A percentile compares a stretch with the other conserved stretches of the same genome.
phyloP scores from a whole-genome alignment of 495 filamentous ascomycete genomes.

The Trichoderma gamsii region DNA sequence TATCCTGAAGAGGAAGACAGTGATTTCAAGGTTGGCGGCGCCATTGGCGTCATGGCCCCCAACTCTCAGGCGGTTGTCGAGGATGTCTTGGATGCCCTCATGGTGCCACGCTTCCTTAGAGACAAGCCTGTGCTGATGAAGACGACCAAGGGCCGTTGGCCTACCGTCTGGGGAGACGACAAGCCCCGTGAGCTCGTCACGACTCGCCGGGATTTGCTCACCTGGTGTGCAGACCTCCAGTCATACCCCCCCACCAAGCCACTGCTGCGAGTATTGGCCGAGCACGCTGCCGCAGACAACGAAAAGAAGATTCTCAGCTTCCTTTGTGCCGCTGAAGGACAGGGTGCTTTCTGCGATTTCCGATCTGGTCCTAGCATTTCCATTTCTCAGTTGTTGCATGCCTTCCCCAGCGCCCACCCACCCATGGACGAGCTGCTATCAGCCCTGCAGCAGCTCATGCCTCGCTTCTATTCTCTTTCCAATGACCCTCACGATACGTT shows the following conservation, averaged over 20 bases:
- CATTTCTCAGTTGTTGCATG: constrained; percentile 75
- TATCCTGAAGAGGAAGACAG: constrained; percentile 82
- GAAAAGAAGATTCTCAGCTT: constrained; percentile 85
- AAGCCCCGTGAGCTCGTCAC: constrained; percentile 73
- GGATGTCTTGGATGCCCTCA: constrained; percentile 72
- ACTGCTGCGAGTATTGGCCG: constrained; percentile 78
- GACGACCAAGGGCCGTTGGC: constrained; percentile 82
- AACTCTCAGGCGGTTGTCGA: constrained; percentile 75
- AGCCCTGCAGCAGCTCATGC: constrained; percentile 81
- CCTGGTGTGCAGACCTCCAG: constrained; percentile 92
- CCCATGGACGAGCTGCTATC: constrained; percentile 76
- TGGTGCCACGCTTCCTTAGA: constrained; percentile 68
- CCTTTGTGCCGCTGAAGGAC: constrained; percentile 83
- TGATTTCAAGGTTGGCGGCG: constrained; percentile 95
- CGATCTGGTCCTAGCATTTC: constrained; percentile 82
- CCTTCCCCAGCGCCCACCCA: constrained; percentile 87
- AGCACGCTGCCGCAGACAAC: constrained; percentile 68
- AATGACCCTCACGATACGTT: constrained; percentile 88
- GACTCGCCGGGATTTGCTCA: constrained; percentile 82
- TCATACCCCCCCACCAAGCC: constrained; percentile 86
- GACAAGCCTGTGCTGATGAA: constrained; percentile 73
- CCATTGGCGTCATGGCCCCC: constrained; percentile 85
- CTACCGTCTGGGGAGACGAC: constrained; percentile 97
- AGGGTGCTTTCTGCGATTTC: constrained; percentile 90
- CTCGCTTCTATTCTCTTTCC: constrained; percentile 94